Conservation (phyloP, 148 eudicot species). For the Spergularia marina region DNA sequence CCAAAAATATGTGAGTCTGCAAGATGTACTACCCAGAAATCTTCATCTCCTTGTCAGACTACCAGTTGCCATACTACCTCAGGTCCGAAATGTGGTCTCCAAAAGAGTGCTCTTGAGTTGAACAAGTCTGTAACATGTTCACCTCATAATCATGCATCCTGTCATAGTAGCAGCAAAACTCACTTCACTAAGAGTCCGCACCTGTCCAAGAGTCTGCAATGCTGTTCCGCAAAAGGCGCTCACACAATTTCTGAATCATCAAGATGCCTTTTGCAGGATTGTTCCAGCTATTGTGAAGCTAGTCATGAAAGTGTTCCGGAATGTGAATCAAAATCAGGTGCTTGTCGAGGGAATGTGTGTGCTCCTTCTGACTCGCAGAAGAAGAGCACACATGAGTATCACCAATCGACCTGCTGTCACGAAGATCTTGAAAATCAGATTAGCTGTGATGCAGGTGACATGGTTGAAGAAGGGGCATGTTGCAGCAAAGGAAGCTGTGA, state of each 20-base stretch:
- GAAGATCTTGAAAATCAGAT: constrained; percentile 29
- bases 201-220: background rate
- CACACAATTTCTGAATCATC: background rate
- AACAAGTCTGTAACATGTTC: background rate
- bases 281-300: background rate
- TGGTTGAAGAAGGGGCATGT: background rate
- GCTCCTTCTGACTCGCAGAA: constrained; percentile 1
- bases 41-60: constrained; percentile 6
- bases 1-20: background rate
- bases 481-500: constrained; percentile 9
- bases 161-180: background rate
- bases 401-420: background rate
- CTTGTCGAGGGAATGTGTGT: constrained; percentile 3
- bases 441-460: background rate
- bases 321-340: background rate
- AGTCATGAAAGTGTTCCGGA: constrained; percentile 1
- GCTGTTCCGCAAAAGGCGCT: background rate
- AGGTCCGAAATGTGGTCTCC: constrained; percentile 2
- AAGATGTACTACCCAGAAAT: background rate
- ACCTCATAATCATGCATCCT: background rate
- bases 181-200: background rate
- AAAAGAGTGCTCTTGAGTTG: background rate
- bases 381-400: background rate
- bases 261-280: constrained; percentile 15
- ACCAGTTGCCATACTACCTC: background rate